Percentiles rank a stretch among this genome's conserved stretches.
phyloP scores from a whole-genome alignment of 345 rosid genomes.

The Dimocarpus longan region DNA sequence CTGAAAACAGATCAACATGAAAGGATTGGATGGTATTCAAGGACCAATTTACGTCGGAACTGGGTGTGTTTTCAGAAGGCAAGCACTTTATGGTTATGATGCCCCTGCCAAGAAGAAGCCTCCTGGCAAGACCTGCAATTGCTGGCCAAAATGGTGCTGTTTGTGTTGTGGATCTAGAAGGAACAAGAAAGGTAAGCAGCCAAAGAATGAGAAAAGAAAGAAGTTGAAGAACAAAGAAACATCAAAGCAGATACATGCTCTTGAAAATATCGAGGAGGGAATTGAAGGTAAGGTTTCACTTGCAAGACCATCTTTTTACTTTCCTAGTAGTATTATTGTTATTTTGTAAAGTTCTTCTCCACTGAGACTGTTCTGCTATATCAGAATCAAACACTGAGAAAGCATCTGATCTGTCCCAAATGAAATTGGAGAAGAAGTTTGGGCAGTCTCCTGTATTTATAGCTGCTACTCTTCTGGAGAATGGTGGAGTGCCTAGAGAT shows the following conservation, averaged over 20 bases:
- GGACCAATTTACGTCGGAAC: constrained; percentile 98
- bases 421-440: constrained; percentile 86
- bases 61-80: constrained; percentile 96
- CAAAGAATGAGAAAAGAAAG: constrained; percentile 60
- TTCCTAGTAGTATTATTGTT: neutral
- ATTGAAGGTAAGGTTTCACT: constrained; percentile 48
- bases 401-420: constrained; percentile 53
- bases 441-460: constrained; percentile 96
- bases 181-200: constrained; percentile 67
- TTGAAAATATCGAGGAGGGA: constrained; percentile 81
- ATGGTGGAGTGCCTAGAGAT: constrained; percentile 78
- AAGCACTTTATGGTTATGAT: constrained; percentile 89
- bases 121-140: constrained; percentile 90
- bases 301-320: neutral
- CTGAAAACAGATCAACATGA: constrained; percentile 85
- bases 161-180: constrained; percentile 71
- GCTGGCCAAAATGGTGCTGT: constrained; percentile 96
- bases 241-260: constrained; percentile 89
- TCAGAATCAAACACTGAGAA: constrained; percentile 53
- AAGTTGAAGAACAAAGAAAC: constrained; percentile 71
- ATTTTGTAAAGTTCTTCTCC: neutral
- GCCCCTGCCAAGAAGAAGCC: constrained; percentile 90
- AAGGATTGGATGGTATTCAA: constrained; percentile 97
- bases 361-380: constrained; percentile 10
- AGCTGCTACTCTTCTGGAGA: constrained; percentile 64